These are phyloP conservation scores for Mycosarcoma mackinlayi DNA, from an alignment of 1,284 basidiomycete species.

Conservation along the genomic window DNA sequence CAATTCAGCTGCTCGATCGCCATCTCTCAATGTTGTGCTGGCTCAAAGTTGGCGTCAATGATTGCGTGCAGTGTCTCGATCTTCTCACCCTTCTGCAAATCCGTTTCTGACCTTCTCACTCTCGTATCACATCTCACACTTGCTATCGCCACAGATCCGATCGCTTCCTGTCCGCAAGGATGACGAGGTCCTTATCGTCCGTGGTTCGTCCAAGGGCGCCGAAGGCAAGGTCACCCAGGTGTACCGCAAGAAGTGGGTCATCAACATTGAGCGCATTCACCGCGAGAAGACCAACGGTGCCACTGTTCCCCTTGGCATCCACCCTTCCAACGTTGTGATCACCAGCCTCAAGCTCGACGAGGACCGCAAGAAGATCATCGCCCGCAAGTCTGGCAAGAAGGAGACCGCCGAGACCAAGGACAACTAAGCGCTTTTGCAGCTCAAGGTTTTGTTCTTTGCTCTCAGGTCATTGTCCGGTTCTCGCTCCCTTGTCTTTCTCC, in stretches of 20 bases:
- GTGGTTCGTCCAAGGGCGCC: conserved; percentile 76
- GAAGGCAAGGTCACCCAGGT: conserved; percentile 81
- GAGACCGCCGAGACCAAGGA: conserved; percentile 46
- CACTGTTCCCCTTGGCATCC: conserved; percentile 90
- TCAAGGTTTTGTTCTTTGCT: neutral
- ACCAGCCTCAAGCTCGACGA: conserved; percentile 68
- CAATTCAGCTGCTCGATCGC: too few relatives aligned
- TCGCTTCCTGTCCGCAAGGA: conserved; percentile 97
- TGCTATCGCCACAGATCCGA: conserved; percentile 75
- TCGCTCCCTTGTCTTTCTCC: conserved; percentile 8
- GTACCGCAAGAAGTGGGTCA: conserved; percentile 99
- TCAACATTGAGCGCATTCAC: conserved; percentile 97
- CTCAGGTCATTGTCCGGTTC: conserved; percentile 2
- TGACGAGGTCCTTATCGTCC: conserved; percentile 95
- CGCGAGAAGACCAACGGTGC: conserved; percentile 98
- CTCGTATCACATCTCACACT: neutral
- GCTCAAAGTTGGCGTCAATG: conserved; percentile 10
- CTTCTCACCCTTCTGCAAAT: conserved; percentile 10
- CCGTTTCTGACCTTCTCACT: conserved; percentile 1
- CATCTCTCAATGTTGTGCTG: too few relatives aligned
- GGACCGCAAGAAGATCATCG: conserved; percentile 66
- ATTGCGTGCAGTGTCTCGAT: neutral
- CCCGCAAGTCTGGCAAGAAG: conserved; percentile 63
- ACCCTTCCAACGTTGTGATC: conserved; percentile 97
- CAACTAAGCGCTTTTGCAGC: conserved; percentile 32